A percentile compares a stretch with the other conserved stretches of the same genome.
These are phyloP conservation scores for Rhynchospora breviuscula DNA, from an alignment of 176 grass and related monocot genomes.

Conservation along the genomic window DNA sequence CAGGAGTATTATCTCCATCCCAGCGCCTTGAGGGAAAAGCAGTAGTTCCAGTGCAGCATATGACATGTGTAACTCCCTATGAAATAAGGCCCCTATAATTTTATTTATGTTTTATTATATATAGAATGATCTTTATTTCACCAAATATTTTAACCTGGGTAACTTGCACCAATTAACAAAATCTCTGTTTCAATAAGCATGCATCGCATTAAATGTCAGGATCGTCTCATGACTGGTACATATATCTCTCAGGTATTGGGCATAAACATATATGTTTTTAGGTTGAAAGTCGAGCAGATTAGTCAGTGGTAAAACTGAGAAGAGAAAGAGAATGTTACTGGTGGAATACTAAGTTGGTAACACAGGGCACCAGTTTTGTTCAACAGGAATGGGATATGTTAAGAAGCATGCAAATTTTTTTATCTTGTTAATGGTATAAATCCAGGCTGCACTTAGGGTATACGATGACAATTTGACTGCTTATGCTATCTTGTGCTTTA, in stretches of 20 bases:
- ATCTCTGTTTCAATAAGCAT: too few relatives aligned
- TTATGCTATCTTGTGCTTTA: background rate
- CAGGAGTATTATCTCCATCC: conserved; percentile 93
- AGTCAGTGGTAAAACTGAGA: background rate
- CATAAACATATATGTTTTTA: background rate
- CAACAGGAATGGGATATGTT: background rate
- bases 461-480: background rate
- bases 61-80: conserved; percentile 95
- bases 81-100: conserved; percentile 78
- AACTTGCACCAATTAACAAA: too few relatives aligned
- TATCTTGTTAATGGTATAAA: background rate
- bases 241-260: background rate
- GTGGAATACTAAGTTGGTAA: background rate
- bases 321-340: background rate
- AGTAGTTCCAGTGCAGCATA: conserved; percentile 93
- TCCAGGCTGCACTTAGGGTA: background rate
- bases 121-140: conserved; percentile 28
- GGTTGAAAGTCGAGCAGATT: background rate
- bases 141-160: background rate
- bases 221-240: background rate
- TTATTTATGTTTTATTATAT: conserved; percentile 46
- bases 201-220: too few relatives aligned
- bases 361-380: background rate
- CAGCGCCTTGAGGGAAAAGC: conserved; percentile 97
- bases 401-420: background rate